Evolutionary conservation across 2,329 filamentous ascomycete genomes (phyloP).

Genomic region (Penicillium psychrosexuale): DNA sequence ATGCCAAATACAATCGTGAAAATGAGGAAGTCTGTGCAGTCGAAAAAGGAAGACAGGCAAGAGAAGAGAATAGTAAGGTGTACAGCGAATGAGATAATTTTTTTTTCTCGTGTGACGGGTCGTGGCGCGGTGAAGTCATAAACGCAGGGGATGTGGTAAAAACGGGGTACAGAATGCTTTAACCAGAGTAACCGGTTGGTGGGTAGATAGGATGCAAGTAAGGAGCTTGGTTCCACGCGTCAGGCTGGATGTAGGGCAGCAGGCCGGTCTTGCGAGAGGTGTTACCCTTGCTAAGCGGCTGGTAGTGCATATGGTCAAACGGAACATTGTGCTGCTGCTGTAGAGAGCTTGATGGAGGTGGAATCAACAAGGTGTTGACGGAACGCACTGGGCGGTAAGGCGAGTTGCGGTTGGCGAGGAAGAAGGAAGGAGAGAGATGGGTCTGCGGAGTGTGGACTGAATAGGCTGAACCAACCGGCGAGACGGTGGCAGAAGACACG

Average conservation of each 20-base stretch:
- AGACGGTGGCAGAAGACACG: conserved; percentile 56
- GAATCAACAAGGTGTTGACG: conserved; percentile 86
- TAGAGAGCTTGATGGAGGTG: conserved; percentile 75
- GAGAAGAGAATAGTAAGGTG: conserved; percentile 12
- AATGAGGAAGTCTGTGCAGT: conserved; percentile 15
- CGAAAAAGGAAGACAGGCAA: neutral
- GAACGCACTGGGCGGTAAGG: conserved; percentile 88
- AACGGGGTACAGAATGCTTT: conserved; percentile 4
- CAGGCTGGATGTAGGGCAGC: conserved; percentile 55
- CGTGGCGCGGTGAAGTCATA: conserved; percentile 29
- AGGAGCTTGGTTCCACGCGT: conserved; percentile 41
- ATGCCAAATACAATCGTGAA: conserved; percentile 17
- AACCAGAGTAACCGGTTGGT: conserved; percentile 28
- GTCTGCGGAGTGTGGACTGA: conserved; percentile 61
- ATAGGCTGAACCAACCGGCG: conserved; percentile 66
- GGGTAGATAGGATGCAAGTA: conserved; percentile 32
- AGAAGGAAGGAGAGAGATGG: conserved; percentile 80
- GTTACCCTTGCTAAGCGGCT: conserved; percentile 67
- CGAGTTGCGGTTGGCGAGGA: conserved; percentile 82
- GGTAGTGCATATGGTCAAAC: conserved; percentile 77
- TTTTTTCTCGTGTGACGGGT: conserved; percentile 25
- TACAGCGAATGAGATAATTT: conserved; percentile 20
- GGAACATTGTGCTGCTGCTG: conserved; percentile 66
- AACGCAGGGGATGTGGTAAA: conserved; percentile 9
- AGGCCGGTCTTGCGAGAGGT: conserved; percentile 65